Evolutionary conservation across 352 stramenopile species (phyloP).

Genomic region (Pythium scleroteichum): DNA sequence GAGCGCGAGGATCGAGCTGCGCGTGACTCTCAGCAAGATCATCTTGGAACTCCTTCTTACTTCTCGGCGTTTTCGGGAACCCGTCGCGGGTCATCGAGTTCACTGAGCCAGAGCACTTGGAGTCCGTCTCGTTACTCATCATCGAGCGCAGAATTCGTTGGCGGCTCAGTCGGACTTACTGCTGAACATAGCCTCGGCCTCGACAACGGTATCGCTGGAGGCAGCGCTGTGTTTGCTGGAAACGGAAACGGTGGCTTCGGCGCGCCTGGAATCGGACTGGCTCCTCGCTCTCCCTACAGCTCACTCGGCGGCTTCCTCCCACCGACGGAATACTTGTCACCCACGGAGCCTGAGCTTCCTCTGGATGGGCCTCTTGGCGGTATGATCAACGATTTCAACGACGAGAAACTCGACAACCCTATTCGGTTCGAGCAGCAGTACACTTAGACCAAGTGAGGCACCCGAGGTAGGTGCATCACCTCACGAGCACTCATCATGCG

Average conservation of each 20-base stretch:
- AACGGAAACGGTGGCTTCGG: slow-evolving; percentile 28
- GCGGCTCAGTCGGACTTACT: slow-evolving; percentile 9
- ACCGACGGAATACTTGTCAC: slow-evolving; percentile 46
- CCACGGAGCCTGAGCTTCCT: slow-evolving; percentile 46
- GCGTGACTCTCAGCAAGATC: slow-evolving; percentile 31
- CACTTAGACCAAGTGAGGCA: slow-evolving; percentile 33
- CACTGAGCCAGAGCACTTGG: slow-evolving; percentile 29
- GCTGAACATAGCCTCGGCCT: slow-evolving; percentile 38
- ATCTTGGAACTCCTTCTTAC: slow-evolving; percentile 22
- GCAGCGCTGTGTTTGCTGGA: slow-evolving; percentile 23
- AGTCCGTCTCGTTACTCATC: slow-evolving; percentile 28
- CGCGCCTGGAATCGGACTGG: slow-evolving; percentile 16
- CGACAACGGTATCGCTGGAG: slow-evolving; percentile 31
- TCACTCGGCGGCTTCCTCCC: slow-evolving; percentile 68
- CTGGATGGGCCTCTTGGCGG: slow-evolving; percentile 46
- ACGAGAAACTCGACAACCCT: slow-evolving; percentile 26
- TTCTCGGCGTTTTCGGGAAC: slow-evolving; percentile 30
- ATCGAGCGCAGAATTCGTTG: slow-evolving; percentile 45
- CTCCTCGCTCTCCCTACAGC: slow-evolving; percentile 38
- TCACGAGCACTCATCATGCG: slow-evolving; percentile 1
- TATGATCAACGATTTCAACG: slow-evolving; percentile 38
- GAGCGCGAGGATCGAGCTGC: slow-evolving; percentile 50
- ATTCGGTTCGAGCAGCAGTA: slow-evolving; percentile 35
- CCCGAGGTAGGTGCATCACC: slow-evolving; percentile 13
- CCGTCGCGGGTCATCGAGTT: slow-evolving; percentile 20